Conservation (phyloP, 75 land plant species). For the Sequoiadendron giganteum region DNA sequence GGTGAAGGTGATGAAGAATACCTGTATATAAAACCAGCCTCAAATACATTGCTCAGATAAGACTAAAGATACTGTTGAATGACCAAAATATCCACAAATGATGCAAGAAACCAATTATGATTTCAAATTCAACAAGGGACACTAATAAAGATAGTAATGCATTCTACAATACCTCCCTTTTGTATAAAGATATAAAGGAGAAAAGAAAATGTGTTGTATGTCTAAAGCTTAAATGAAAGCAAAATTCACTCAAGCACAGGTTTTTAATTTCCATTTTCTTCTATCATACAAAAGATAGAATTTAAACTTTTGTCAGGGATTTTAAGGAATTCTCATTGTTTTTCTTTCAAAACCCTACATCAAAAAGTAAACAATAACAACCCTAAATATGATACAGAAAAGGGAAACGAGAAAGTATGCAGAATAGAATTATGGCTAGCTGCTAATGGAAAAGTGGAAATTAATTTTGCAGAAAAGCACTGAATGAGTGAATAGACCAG, state of each 20-base stretch:
- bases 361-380: neutral
- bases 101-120: neutral
- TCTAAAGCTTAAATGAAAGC: neutral
- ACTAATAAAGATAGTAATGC: neutral
- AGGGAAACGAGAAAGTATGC: neutral
- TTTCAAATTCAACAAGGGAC: neutral
- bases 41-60: neutral
- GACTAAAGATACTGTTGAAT: neutral
- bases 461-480: neutral
- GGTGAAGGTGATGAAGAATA: slow-evolving; percentile 49
- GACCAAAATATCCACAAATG: neutral
- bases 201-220: neutral
- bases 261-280: neutral
- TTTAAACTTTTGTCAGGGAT: neutral
- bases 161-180: neutral
- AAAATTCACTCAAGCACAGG: neutral
- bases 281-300: neutral
- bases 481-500: neutral
- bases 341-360: neutral
- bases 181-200: neutral
- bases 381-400: neutral
- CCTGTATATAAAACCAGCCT: slow-evolving; percentile 18
- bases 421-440: neutral
- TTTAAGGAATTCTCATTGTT: neutral
- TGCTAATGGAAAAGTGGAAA: neutral